These are phyloP conservation scores for Haplographium delicatum DNA, from an alignment of 495 filamentous ascomycete genomes.

Conservation along the genomic window DNA sequence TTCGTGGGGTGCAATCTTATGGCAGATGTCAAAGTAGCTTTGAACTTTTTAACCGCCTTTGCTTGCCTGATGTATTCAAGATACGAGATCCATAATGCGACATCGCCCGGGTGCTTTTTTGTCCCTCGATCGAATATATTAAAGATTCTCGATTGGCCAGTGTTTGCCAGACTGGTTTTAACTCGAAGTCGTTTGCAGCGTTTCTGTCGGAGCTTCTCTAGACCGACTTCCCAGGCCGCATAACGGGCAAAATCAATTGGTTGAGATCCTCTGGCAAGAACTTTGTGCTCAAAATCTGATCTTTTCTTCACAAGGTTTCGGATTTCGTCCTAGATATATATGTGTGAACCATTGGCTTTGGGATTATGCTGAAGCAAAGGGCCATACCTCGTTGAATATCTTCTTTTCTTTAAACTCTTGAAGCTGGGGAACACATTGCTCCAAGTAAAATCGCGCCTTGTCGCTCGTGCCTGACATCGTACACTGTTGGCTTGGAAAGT, in stretches of 20 bases:
- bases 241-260: conserved; percentile 80
- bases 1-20: conserved; percentile 81
- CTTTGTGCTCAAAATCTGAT: conserved; percentile 86
- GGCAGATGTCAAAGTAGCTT: conserved; percentile 67
- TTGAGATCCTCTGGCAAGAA: conserved; percentile 73
- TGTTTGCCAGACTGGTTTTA: conserved; percentile 51
- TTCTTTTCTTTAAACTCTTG: conserved; percentile 83
- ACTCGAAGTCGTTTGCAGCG: conserved; percentile 74
- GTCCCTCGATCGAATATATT: conserved; percentile 85
- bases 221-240: conserved; percentile 83
- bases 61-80: conserved; percentile 73
- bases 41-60: conserved; percentile 74
- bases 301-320: conserved; percentile 78
- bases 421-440: conserved; percentile 85
- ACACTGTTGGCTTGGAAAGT: no score
- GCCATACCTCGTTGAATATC: conserved; percentile 69
- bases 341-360: not conserved
- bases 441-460: conserved; percentile 90
- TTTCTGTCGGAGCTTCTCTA: conserved; percentile 76
- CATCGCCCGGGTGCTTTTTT: conserved; percentile 74
- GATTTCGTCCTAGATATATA: conserved; percentile 71
- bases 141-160: conserved; percentile 77
- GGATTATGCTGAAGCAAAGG: not conserved
- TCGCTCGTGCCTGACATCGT: conserved; percentile 81
- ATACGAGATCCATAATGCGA: conserved; percentile 89